Base-by-base conservation (phyloP, 108 stramenopile species). In the Pinguiococcus pyrenoidosus region DNA sequence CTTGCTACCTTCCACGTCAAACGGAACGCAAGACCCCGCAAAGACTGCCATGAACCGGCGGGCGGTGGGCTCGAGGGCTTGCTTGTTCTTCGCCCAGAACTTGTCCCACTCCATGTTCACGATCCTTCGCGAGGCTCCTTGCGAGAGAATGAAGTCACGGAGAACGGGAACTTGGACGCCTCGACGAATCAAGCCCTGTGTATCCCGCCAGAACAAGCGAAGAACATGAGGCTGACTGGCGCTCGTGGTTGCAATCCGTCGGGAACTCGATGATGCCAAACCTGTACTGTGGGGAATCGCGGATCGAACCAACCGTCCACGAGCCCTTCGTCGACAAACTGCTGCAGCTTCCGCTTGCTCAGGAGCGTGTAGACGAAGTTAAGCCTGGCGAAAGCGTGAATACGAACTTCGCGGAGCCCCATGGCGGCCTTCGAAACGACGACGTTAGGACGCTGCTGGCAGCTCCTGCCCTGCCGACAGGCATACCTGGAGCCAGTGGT, bases 241-340 rank as follows among this genome's bases (percentile, higher is more conserved):
- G n/a, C n/a, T n/a, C n/a, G n/a, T n/a, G n/a, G n/a, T n/a, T n/a
- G n/a, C n/a, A n/a, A n/a, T n/a, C n/a, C n/a, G n/a, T n/a, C n/a
- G n/a, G n/a, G n/a, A n/a, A n/a, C 6, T 32, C 29, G 49, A 27
- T 14, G 49, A 14, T 20, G 20, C 7, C 40, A 43, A 7, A 16
- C 68, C 24, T 92, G 80, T 8, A 99, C 81, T 3, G 97, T 99
- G 44, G 97, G 97, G 65, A 99, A 89, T 6, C 92, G 82, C 12
- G 97, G 84, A 70, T 99, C 97, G 66, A 85, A 82, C 97, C 97
- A 99, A 37, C 92, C 92, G 32, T 84, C 78, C 4, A 99, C 97
- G 23, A 71, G 47, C 0, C 84, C 82, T 28, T 87, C 64, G 26
- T 94, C 92, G n/a, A 94, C 97, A 62, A 99, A 93, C 97, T 92